A percentile compares a stretch with the other conserved stretches of the same genome.
These are phyloP conservation scores for Suillus placidus DNA, from an alignment of 768 basidiomycete genomes.

Conservation along the genomic window DNA sequence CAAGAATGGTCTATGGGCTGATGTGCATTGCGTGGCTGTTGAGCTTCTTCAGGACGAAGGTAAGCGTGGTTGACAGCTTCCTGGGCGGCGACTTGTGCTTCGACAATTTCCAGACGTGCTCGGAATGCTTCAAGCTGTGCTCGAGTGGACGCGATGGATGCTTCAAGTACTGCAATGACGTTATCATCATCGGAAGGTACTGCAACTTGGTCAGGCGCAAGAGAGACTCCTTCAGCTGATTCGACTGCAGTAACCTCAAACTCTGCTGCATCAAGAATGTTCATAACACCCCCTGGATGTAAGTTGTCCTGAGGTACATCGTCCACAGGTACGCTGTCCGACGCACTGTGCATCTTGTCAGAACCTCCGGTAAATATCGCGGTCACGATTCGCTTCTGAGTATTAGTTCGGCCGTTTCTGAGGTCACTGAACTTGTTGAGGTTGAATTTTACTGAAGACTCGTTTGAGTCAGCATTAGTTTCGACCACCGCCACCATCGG, in stretches of 20 bases:
- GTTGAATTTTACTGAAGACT: neutral
- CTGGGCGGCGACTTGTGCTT: constrained; percentile 22
- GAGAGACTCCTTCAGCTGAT: neutral
- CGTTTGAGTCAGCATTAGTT: neutral
- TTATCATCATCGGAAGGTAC: constrained; percentile 9
- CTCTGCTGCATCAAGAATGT: neutral
- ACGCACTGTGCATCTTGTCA: neutral
- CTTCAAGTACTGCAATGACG: constrained; percentile 22
- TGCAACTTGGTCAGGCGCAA: neutral
- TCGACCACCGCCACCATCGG: neutral
- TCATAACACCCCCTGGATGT: neutral
- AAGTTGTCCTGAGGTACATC: neutral
- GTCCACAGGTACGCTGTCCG: neutral
- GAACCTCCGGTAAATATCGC: constrained; percentile 31
- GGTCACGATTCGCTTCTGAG: constrained; percentile 28
- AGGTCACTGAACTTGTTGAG: neutral
- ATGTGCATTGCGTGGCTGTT: neutral
- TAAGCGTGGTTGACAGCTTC: constrained; percentile 15
- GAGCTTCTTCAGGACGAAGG: neutral
- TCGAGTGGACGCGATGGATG: constrained; percentile 28
- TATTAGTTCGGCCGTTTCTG: constrained; percentile 8
- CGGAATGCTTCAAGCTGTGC: constrained; percentile 27
- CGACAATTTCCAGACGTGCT: constrained; percentile 31
- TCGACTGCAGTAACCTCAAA: neutral
- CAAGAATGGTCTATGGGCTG: neutral